Conservation (phyloP, 139 green algal species). For the Tetradesmus obliquus region DNA sequence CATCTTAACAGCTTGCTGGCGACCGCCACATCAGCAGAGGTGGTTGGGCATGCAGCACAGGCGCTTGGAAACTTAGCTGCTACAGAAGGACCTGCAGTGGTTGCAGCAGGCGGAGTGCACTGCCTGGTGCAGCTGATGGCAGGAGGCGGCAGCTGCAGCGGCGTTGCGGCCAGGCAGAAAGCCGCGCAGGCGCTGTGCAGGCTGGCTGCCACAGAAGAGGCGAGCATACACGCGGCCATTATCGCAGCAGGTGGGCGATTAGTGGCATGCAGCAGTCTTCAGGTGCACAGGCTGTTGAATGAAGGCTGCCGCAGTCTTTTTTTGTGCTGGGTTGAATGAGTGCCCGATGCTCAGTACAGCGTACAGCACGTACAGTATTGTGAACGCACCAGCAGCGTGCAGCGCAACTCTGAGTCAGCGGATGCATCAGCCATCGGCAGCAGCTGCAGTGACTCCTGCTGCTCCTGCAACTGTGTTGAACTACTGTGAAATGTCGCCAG, state of each 20-base stretch:
- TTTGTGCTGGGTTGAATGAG: not conserved
- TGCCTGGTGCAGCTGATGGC: not conserved
- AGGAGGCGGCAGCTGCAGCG: not conserved
- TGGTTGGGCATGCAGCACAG: not conserved
- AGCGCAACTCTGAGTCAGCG: no score
- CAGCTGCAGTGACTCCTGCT: not conserved
- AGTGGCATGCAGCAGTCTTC: not conserved
- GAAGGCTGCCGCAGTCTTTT: not conserved
- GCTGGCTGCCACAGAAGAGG: not conserved
- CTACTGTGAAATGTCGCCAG: not conserved
- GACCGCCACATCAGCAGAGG: not conserved
- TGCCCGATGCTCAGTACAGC: not conserved
- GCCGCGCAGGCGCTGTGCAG: not conserved
- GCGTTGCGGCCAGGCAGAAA: not conserved
- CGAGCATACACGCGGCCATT: not conserved
- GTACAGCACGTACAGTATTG: slow-evolving; percentile 45
- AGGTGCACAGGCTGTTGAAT: no score
- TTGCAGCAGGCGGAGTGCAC: not conserved
- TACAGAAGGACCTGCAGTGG: not conserved
- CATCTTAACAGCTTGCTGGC: not conserved
- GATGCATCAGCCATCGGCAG: no score
- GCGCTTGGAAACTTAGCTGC: not conserved
- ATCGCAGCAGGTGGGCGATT: not conserved
- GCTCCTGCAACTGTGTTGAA: not conserved
- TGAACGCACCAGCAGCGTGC: slow-evolving; percentile 42